Evolutionary conservation across 2,329 filamentous ascomycete genomes (phyloP).

Genomic region (Colletotrichum musicola): DNA sequence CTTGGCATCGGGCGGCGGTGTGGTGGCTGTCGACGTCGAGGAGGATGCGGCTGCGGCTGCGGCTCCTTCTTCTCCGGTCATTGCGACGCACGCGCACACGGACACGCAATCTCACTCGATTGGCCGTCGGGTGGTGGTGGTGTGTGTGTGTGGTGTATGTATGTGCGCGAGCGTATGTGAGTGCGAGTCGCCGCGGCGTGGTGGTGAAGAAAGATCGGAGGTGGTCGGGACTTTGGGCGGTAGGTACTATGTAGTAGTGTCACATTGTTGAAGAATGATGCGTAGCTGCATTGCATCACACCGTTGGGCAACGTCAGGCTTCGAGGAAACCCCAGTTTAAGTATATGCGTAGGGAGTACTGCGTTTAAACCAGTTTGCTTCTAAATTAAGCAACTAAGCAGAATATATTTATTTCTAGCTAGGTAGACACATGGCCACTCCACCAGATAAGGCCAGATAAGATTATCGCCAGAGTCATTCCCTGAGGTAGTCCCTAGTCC

Average conservation of each 20-base stretch:
- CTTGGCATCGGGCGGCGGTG: conserved; percentile 47
- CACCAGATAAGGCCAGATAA: conserved; percentile 12
- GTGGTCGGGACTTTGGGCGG: not conserved
- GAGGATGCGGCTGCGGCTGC: conserved; percentile 10
- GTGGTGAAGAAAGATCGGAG: conserved; percentile 28
- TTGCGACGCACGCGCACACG: conserved; percentile 19
- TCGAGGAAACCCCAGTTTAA: not conserved
- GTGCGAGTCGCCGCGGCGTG: conserved; percentile 6
- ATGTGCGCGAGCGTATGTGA: not conserved
- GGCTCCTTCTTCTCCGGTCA: conserved; percentile 20
- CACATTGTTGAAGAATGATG: conserved; percentile 33
- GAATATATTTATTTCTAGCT: not conserved
- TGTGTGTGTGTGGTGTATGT: not conserved
- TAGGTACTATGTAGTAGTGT: conserved; percentile 11
- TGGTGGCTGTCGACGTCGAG: conserved; percentile 10
- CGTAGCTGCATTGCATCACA: conserved; percentile 26
- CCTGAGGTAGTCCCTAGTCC: not conserved
- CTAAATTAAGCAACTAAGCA: not conserved
- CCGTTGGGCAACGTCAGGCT: conserved; percentile 1
- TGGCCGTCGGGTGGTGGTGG: conserved; percentile 6
- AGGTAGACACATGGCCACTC: not conserved
- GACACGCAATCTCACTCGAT: conserved; percentile 16
- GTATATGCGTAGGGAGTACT: not conserved
- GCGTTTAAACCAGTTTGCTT: not conserved
- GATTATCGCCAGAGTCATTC: not conserved